Evolutionary conservation across 352 stramenopile genomes (phyloP), one percentile per base, ranked within the genome.

Genomic region (Globisporangium middletonii): DNA sequence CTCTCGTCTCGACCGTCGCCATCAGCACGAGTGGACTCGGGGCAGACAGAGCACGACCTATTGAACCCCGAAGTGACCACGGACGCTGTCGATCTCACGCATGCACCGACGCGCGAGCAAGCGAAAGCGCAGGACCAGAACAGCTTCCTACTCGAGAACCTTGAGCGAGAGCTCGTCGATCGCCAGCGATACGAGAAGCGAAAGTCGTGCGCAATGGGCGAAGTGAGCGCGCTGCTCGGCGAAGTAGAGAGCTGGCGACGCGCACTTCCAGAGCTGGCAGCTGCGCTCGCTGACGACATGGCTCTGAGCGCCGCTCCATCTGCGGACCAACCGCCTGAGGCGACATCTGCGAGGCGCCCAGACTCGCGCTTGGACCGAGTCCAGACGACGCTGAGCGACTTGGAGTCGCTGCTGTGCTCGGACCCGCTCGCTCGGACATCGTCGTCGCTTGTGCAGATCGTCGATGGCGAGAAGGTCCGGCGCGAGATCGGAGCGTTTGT

Each of bases 401-500:
- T 85, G 11, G 69, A 79, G 51, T 68, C 62, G 1, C 53, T 80
- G 27, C 55, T 86, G 33, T 69, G 53, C 30, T 73, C 70, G 3
- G 78, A 88, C 9, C 67, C 75, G 7, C 47, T 62, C 41, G 67
- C 70, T 35, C 69, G 71, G 69, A 85, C 78, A 9, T 79, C 61
- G 5, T 83, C 74, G 1, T 85, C 76, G 0, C 28, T 86, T n/a
- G 54, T 80, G 2, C 71, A 83, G 9, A 35, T 79, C n/a, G 57
- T 55, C 1, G 73, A 85, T 33, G 57, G 68, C 2, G 76, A 86
- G 49, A 79, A 73, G 50, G 72, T 72, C n/a, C 54, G 78, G 47
- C 78, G 78, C 7, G 78, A 85, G 64, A 66, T 85, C 4, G 76
- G 68, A 11, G 62, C 63, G 37, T 79, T 84, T 15, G 69, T 86